A percentile compares a stretch with the other conserved stretches of the same genome.
Conservation (phyloP, 139 green algal genomes). For the Deuterostichococcus epilithicus region DNA sequence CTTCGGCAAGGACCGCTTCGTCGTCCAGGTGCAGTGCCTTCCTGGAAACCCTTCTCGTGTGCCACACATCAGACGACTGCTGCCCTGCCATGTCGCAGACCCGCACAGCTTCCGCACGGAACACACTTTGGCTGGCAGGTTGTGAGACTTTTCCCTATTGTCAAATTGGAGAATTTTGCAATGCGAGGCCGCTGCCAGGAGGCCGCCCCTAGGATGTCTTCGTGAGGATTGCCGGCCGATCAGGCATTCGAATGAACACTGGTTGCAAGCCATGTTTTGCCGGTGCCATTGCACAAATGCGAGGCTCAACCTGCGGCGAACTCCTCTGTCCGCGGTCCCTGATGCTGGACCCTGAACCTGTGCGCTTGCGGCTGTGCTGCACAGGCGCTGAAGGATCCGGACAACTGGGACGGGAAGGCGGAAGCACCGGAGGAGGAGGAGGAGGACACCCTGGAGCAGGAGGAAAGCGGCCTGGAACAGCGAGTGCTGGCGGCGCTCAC, state of each 20-base stretch:
- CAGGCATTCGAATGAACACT: too few relatives aligned
- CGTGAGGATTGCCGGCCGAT: too few relatives aligned
- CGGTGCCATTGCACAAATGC: too few relatives aligned
- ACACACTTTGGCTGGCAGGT: too few relatives aligned
- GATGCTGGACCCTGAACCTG: neutral
- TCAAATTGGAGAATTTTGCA: too few relatives aligned
- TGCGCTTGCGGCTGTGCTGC: neutral
- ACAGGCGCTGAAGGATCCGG: neutral
- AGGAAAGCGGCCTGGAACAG: neutral
- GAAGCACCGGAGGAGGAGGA: neutral
- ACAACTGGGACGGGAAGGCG: neutral
- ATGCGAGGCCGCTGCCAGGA: too few relatives aligned
- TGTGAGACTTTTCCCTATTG: too few relatives aligned
- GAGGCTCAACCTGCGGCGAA: too few relatives aligned
- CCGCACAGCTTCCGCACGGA: neutral
- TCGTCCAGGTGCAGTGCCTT: neutral
- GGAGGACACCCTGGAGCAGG: neutral
- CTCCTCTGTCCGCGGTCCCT: too few relatives aligned
- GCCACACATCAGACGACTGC: neutral
- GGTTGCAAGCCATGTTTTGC: too few relatives aligned
- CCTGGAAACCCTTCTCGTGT: neutral
- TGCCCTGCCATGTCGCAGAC: too few relatives aligned
- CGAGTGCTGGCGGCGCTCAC: neutral
- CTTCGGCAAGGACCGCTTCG: conserved; percentile 7
- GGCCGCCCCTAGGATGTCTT: too few relatives aligned